Base-by-base conservation (phyloP, 2,329 filamentous ascomycete genomes). In the Colletotrichum chrysophilum region DNA sequence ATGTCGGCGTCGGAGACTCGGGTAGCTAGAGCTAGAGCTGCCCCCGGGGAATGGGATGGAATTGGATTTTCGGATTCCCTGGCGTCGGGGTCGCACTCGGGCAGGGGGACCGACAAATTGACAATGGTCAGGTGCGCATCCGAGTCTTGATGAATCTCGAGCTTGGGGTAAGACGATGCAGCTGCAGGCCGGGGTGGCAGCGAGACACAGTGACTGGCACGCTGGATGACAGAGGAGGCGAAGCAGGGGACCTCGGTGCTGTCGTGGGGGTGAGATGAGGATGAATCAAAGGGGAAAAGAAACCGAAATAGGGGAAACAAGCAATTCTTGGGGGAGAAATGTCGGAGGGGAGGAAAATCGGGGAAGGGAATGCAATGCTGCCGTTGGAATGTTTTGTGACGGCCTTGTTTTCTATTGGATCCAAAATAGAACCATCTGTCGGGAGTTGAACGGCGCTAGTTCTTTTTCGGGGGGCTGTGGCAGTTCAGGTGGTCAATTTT, bases 1-100 rank as follows among this genome's bases (percentile, higher is more conserved):
- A 69, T 76, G 65, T 76, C 70, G 74, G 70, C 58, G 67, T 74
- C 67, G 71, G 74, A 74, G 34, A 69, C 43, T 76, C 74, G 70
- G 64, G 64, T 73, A 60, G 30, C 56, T 34, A 26, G 13, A 64
- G 34, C 21, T 26, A 24, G 7, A 52, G 18, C n/a, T 55, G 62
- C 26, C 36, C 32, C 61, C 9, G 61, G 66, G 56, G 16, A 32
- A 48, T 48, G 43, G 21, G 36, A 65, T 32, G 68, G 52, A 34
- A 38, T 48, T 32, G 62, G 70, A 34, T 66, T 67, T 34, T 70
- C 30, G 48, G 30, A 30, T 70, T 58, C 32, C 34, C 16, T 34
- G 30, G 72, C 28, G 61, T 71, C 56, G 48, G 56, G 12, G 69
- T 75, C 30, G 62, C 58, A 75, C 65, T 43, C 64, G 64, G 62